Evolutionary conservation across 2,329 filamentous ascomycete species (phyloP).

Genomic region (Fusarium duplospermum): DNA sequence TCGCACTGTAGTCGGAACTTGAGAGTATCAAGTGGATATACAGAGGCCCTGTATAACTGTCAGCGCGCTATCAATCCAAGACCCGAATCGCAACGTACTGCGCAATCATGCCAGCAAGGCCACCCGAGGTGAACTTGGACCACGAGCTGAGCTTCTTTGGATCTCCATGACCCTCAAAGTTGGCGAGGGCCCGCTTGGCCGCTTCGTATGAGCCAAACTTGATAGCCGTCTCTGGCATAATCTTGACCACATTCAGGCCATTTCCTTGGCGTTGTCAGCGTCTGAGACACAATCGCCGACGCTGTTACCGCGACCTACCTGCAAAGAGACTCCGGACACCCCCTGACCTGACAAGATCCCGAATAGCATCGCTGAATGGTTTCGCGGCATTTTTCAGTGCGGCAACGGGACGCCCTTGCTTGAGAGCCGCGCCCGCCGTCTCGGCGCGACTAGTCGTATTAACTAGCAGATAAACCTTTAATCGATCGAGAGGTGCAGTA

Average conservation of each 20-base stretch:
- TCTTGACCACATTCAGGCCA: conserved; percentile 94
- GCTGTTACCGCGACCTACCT: conserved; percentile 66
- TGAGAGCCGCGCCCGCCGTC: conserved; percentile 73
- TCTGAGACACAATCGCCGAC: background rate
- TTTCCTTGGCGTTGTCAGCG: conserved; percentile 73
- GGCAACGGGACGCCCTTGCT: conserved; percentile 73
- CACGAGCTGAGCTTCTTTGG: conserved; percentile 81
- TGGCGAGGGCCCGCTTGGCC: conserved; percentile 87
- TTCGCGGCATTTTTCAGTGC: conserved; percentile 74
- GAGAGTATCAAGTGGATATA: conserved; percentile 92
- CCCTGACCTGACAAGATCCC: conserved; percentile 85
- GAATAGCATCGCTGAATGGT: conserved; percentile 78
- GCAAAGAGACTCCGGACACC: conserved; percentile 92
- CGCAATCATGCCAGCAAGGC: conserved; percentile 91
- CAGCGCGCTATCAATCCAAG: background rate
- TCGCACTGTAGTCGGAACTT: conserved; percentile 92
- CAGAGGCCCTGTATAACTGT: conserved; percentile 72
- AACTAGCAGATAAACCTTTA: conserved; percentile 97
- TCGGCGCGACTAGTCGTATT: conserved; percentile 71
- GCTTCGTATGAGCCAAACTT: conserved; percentile 99
- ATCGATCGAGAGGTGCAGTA: conserved; percentile 93
- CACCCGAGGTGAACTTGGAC: conserved; percentile 92
- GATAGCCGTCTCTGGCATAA: conserved; percentile 98
- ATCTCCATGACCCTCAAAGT: conserved; percentile 88
- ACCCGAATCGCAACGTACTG: conserved; percentile 69